Conservation (phyloP, 2,329 filamentous ascomycete species). For the Epichloe sp. region DNA sequence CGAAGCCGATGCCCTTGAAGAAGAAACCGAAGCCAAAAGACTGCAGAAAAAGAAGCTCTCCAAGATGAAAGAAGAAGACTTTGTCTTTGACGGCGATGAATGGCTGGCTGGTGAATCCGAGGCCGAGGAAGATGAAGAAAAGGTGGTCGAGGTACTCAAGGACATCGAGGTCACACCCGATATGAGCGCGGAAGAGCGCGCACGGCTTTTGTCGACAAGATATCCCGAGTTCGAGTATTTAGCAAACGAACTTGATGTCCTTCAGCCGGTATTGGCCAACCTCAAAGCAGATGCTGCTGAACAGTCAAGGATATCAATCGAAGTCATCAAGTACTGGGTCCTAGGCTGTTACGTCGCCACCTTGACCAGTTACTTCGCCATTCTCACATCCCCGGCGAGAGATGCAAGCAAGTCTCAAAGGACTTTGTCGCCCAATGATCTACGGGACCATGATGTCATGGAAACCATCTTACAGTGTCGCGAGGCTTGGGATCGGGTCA, state of each 20-base stretch:
- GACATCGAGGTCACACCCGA: conserved; percentile 69
- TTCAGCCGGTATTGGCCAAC: conserved; percentile 52
- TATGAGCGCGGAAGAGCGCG: conserved; percentile 61
- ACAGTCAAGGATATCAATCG: conserved; percentile 38
- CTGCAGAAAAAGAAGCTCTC: conserved; percentile 88
- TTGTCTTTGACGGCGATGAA: conserved; percentile 80
- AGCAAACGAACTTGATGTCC: conserved; percentile 61
- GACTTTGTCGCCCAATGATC: conserved; percentile 59
- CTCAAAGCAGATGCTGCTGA: conserved; percentile 45
- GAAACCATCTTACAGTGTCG: conserved; percentile 67
- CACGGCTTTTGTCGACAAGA: conserved; percentile 61
- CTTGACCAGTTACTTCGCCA: conserved; percentile 85
- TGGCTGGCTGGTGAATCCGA: conserved; percentile 54
- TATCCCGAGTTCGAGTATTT: conserved; percentile 91
- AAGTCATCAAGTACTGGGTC: conserved; percentile 62
- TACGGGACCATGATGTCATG: conserved; percentile 89
- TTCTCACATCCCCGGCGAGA: conserved; percentile 69
- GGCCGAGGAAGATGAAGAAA: conserved; percentile 38
- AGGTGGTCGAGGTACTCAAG: conserved; percentile 78
- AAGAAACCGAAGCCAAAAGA: conserved; percentile 79
- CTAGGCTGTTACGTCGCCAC: conserved; percentile 76
- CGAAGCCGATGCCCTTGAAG: conserved; percentile 63
- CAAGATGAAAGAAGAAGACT: conserved; percentile 83
- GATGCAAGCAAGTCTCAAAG: conserved; percentile 39
- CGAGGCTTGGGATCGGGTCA: conserved; percentile 64